Conservation (phyloP, 1,284 basidiomycete genomes). For the Bjerkandera adusta region DNA sequence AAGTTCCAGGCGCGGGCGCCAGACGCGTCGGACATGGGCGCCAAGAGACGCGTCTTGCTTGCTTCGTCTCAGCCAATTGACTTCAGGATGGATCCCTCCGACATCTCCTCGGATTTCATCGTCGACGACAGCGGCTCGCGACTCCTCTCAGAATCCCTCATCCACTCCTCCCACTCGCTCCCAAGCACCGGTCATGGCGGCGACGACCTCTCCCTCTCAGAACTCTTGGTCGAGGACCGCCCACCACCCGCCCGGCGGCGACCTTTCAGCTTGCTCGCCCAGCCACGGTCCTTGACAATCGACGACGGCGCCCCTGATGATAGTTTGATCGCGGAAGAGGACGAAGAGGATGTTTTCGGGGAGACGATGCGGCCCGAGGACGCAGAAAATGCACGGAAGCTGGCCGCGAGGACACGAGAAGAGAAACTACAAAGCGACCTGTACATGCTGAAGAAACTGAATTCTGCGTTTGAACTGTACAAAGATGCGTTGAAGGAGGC, state of each 20-base stretch:
- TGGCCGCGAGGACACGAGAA: constrained; percentile 50
- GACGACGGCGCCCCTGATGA: constrained; percentile 14
- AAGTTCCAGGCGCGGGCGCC: neutral
- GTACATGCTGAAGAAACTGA: constrained; percentile 68
- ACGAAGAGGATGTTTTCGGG: constrained; percentile 25
- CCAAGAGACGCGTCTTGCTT: constrained; percentile 3
- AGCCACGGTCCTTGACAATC: constrained; percentile 18
- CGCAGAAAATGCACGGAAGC: constrained; percentile 25
- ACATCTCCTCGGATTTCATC: constrained; percentile 34
- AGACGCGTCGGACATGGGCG: neutral
- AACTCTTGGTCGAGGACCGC: constrained; percentile 50
- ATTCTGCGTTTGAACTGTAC: constrained; percentile 61
- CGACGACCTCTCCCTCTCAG: constrained; percentile 61
- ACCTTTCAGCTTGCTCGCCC: constrained; percentile 43
- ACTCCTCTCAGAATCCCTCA: constrained; percentile 51
- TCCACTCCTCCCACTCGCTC: constrained; percentile 30
- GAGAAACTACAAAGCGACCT: constrained; percentile 73
- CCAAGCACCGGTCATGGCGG: constrained; percentile 44
- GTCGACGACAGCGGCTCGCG: constrained; percentile 39
- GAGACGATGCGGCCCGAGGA: constrained; percentile 29
- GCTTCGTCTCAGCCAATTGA: neutral
- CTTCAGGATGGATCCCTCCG: constrained; percentile 33
- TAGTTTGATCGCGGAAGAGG: constrained; percentile 28
- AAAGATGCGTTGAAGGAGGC: constrained; percentile 62
- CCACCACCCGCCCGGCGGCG: constrained; percentile 19